A percentile compares a stretch with the other conserved stretches of the same genome.
Conservation (phyloP, 768 basidiomycete species). For the Fibroporia radiculosa region DNA sequence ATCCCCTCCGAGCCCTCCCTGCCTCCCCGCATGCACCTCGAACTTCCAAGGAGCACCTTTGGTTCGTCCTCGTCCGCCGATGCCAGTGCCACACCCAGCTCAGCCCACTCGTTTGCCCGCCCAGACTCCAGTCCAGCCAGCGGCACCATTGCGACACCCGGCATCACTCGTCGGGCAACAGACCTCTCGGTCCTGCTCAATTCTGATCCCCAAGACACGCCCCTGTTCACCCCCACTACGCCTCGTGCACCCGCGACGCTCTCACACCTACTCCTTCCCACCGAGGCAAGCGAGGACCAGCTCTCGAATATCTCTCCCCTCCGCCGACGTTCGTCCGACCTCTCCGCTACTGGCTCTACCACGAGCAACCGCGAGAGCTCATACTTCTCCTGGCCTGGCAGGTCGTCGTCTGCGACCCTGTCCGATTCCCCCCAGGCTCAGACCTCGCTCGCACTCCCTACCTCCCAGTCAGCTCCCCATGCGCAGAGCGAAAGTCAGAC, state of each 20-base stretch:
- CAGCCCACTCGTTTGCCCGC: conserved; percentile 13
- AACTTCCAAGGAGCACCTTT: conserved; percentile 20
- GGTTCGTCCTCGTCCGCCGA: conserved; percentile 23
- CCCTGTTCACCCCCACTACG: conserved; percentile 29
- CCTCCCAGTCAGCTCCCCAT: conserved; percentile 1
- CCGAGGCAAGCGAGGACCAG: conserved; percentile 6
- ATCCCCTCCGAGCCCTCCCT: conserved; percentile 36
- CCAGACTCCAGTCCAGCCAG: conserved; percentile 30
- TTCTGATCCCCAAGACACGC: conserved; percentile 43
- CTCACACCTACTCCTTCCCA: conserved; percentile 30
- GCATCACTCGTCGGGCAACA: conserved; percentile 54
- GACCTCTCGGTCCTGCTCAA: conserved; percentile 75
- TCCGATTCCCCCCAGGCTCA: conserved; percentile 5
- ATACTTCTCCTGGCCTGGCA: conserved; percentile 18
- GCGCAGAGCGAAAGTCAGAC: background rate
- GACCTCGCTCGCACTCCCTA: conserved; percentile 12
- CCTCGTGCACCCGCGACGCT: conserved; percentile 24
- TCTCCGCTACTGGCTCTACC: conserved; percentile 4
- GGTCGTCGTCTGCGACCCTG: conserved; percentile 7
- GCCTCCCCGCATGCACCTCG: conserved; percentile 17
- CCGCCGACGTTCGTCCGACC: conserved; percentile 18
- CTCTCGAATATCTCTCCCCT: conserved; percentile 21
- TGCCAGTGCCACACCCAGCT: conserved; percentile 24
- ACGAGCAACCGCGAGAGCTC: conserved; percentile 9
- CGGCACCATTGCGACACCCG: conserved; percentile 25